Conservation (phyloP, 2,329 filamentous ascomycete species). For the Fusarium oligoseptatum region DNA sequence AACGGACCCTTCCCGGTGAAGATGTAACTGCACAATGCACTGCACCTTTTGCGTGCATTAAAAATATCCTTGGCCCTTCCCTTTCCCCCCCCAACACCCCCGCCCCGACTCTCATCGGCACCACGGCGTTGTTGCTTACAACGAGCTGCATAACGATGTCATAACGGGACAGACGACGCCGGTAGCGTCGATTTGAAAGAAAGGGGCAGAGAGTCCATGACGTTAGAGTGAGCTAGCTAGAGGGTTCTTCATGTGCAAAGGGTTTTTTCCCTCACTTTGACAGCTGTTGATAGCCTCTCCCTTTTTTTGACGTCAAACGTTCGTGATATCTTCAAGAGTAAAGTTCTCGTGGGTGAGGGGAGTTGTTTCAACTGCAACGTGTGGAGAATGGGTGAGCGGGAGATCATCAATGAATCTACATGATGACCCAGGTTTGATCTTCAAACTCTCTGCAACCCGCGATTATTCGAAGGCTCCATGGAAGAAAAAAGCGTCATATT, state of each 20-base stretch:
- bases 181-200: neutral
- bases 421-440: conserved; percentile 25
- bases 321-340: neutral
- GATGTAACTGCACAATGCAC: no score
- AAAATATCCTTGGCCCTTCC: neutral
- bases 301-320: neutral
- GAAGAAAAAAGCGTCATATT: neutral
- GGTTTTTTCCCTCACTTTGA: neutral
- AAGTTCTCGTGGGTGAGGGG: conserved; percentile 17
- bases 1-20: no score
- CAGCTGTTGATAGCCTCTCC: neutral
- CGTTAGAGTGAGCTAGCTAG: conserved; percentile 10
- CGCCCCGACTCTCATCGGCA: neutral
- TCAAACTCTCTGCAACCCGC: conserved; percentile 12
- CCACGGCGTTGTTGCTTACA: neutral
- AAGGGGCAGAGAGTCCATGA: conserved; percentile 14
- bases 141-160: conserved; percentile 36
- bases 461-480: neutral
- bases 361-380: neutral
- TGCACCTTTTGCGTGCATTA: no score
- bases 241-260: conserved; percentile 24
- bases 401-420: conserved; percentile 39
- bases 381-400: conserved; percentile 38
- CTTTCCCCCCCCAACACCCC: neutral
- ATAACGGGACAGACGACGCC: conserved; percentile 16